Evolutionary conservation across 768 basidiomycete genomes (phyloP), one percentile per base, ranked within the genome.

Genomic region (Cytidiella melzeri): DNA sequence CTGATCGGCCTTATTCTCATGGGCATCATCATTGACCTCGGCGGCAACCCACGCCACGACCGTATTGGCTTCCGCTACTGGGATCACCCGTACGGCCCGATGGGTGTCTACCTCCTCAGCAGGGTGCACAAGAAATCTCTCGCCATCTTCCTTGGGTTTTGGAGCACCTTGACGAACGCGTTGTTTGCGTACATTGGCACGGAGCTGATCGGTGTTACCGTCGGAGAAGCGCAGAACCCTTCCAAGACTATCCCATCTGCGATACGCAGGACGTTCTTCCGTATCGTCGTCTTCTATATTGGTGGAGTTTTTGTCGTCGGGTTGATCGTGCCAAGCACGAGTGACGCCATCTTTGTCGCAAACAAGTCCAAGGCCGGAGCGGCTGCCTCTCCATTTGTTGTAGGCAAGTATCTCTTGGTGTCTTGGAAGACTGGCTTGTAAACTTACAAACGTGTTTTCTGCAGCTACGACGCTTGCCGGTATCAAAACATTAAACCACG

Each of bases 131-230:
- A 77, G 51, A 64, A 69, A 4, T 65, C 67, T 43, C 58, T 79
- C 15, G 67, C 77, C 1, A 76, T 75, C 51, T 84, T 86, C 71
- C 70, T 82, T 19, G 84, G 82, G 10, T 84, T 89, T 61, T 88
- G 84, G 79, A 72, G 77, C 13, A 81, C 82, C 3, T 65, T 87
- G 40, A 82, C 79, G 41, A 88, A 83, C 53, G 85, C 82, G 21
- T 69, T 84, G 3, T 88, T 89, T 65, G 81, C 84, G 12, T 83
- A 77, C 61, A 78, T 82, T 50, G 83, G 85, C 25, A 91, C 86
- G 18, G 87, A 91, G 64, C 71, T 87, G 15, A 80, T 91, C 51
- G 86, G 86, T 60, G 79, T 87, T 50, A 70, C 69, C 23, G 77
- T 69, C n/a, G 62, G 66, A 39, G 63, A 80, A 69, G 81, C 81